Evolutionary conservation across 345 rosid genomes (phyloP).

Genomic region (Linum tenue): DNA sequence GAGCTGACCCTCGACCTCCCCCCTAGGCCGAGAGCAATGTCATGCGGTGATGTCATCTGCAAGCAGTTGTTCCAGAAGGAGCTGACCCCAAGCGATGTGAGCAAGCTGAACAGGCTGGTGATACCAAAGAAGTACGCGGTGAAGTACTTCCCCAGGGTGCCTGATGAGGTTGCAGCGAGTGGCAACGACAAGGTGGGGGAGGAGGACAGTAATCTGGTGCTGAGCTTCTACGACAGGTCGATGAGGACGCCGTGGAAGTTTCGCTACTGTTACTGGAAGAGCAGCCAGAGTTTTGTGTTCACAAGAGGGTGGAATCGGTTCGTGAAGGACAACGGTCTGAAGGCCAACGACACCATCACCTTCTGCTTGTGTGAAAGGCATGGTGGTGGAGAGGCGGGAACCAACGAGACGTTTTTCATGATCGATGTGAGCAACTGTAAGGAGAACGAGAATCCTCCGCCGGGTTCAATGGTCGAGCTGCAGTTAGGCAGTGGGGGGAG

Average conservation of each 20-base stretch:
- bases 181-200: constrained; percentile 14
- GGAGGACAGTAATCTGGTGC: constrained; percentile 18
- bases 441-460: constrained; percentile 7
- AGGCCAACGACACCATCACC: constrained; percentile 39
- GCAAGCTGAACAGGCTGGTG: constrained; percentile 78
- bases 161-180: constrained; percentile 12
- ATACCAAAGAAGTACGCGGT: constrained; percentile 66
- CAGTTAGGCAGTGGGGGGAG: no score
- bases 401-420: constrained; percentile 23
- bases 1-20: constrained; percentile 10
- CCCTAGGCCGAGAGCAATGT: constrained; percentile 15
- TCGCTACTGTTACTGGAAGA: constrained; percentile 79
- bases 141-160: constrained; percentile 41
- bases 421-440: constrained; percentile 24
- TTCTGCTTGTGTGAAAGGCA: constrained; percentile 37
- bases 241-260: constrained; percentile 66
- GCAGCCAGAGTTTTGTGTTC: constrained; percentile 86
- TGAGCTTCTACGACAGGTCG: constrained; percentile 46
- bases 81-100: constrained; percentile 82
- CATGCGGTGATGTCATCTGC: constrained; percentile 11
- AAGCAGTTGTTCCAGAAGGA: constrained; percentile 55
- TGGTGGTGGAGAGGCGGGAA: not conserved
- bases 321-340: constrained; percentile 53
- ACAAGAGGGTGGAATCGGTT: constrained; percentile 80
- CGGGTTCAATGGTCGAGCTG: not conserved